Evolutionary conservation across 1,284 basidiomycete genomes (phyloP).

Genomic region (Ceratobasidium sp.): DNA sequence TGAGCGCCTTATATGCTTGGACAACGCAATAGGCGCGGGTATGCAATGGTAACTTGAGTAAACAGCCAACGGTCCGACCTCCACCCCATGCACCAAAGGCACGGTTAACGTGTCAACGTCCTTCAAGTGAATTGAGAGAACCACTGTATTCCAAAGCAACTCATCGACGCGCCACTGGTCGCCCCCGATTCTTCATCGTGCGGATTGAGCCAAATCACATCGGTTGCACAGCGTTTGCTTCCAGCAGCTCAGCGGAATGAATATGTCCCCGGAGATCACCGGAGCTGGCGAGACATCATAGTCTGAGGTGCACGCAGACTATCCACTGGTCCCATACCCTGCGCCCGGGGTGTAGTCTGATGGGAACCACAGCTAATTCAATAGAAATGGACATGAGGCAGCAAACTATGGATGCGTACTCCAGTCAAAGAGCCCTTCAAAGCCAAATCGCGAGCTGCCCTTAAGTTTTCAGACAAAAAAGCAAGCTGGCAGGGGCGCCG

Average conservation of each 20-base stretch:
- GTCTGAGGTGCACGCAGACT: conserved; percentile 18
- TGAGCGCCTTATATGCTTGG: conserved; percentile 29
- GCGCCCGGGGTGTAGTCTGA: conserved; percentile 15
- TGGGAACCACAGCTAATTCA: conserved; percentile 17
- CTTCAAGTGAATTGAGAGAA: conserved; percentile 16
- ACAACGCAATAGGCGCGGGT: conserved; percentile 9
- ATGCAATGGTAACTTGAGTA: conserved; percentile 7
- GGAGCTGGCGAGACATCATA: conserved; percentile 14
- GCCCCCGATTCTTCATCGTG: conserved; percentile 20
- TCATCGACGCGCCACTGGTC: conserved; percentile 36
- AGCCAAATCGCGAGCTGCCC: conserved; percentile 26
- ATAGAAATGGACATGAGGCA: conserved; percentile 35
- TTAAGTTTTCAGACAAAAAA: conserved; percentile 14
- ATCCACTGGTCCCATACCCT: conserved; percentile 32
- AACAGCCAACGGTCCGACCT: conserved; percentile 33
- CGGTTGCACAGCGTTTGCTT: conserved; percentile 11
- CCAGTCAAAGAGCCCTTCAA: conserved; percentile 8
- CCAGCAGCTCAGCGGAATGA: not conserved
- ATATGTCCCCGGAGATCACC: conserved; percentile 30
- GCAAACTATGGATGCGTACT: conserved; percentile 9
- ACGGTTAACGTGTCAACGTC: conserved; percentile 25
- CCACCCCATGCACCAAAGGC: conserved; percentile 25
- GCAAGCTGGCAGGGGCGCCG: conserved; percentile 14
- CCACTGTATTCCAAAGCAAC: not conserved
- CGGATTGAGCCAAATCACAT: conserved; percentile 35